Base-by-base conservation (phyloP, 2,329 filamentous ascomycete species). In the Aspergillus persii region DNA sequence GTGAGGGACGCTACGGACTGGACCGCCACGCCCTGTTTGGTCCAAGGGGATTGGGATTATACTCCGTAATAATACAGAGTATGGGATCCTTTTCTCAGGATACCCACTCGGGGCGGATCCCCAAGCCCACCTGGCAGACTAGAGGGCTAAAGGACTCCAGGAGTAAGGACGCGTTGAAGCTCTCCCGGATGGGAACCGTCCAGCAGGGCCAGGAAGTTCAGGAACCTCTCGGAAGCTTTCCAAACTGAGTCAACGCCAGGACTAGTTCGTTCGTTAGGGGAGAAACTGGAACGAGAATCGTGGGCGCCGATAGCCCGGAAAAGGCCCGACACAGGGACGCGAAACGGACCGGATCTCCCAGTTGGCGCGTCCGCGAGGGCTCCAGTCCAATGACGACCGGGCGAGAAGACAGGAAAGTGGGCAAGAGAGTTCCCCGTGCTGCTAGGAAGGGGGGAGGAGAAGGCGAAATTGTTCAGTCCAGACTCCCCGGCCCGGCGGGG, bases 31-130 rank as follows among this genome's bases (percentile, higher is more conserved):
- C 56, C 51, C 54, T 62, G 46, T 60, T 59, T 49, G 57, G 59
- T 47, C 44, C 7, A 57, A 59, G 54, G 50, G 59, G 61, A 57
- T 60, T 23, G 57, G 61, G 60, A 59, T 63, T 60, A 61, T 23
- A 23, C 18, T 23, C 18, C 18, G 18, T 23, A 23, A 23, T 23
- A 23, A 23, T 23, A 23, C 18, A 23, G 18, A 23, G 59, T 56
- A 57, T 61, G 58, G 61, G 60, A 58, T 57, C 26, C 50, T 41
- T 41, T 41, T 41, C 36, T 15, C 4, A n/a, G 36, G 23, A 62
- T 64, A 64, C 50, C 64, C 64, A 64, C 64, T 31, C 49, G 23
- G 30, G 53, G 62, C 63, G 63, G 63, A 66, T 66, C 62, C 58
- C 60, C 48, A 60, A 59, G 44, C 50, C 62, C 59, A 59, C 57